Evolutionary conservation across 306 rosid genomes (phyloP), one percentile per base, ranked within the genome.

Genomic region (Vachellia collinsii): DNA sequence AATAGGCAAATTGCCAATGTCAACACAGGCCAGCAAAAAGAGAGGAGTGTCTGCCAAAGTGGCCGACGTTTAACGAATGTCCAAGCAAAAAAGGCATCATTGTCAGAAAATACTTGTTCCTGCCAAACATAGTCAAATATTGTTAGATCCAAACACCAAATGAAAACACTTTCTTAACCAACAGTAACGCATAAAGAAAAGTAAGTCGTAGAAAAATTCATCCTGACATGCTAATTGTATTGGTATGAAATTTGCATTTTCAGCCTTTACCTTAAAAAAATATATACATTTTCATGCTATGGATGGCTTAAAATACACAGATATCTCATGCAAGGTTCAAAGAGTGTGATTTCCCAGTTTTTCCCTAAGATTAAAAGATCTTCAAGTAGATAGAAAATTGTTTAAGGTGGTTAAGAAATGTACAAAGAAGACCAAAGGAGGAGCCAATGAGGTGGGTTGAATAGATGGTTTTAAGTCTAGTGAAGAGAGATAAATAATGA

Each of bases 31-130:
- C 99, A 96, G 93, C 86, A 92, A 78, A 96, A 90, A 36, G 99
- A 89, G 73, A 96, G 98, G 69, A 96, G 99, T 0, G 99, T 96
- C 91, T 96, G 98, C 99, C 99, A 96, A 64, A 96, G 92, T 42
- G 99, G 99, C 59, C 94, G 78, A 62, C 93, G 89, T 81, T 93
- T 96, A 63, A 83, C 98, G 86, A 96, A 96, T 37, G 98, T 88
- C 99, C 99, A 96, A 1, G 99, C 99, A 75, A 91, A 96, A 86
- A 96, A 96, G 19, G 99, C 97, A 84, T 96, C 98, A 67, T 87
- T 91, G 80, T 93, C 98, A 77, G 97, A 92, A 85, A 96, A 96
- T 76, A 78, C 77, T 90, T 96, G 98, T 63, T 93, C 98, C 99
- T 96, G 97, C 80, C 81, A 80, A 85, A 83, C 44, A 83, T 37